Conservation (phyloP, 192 early-diverging fungal species). For the Entomortierella beljakovae region DNA sequence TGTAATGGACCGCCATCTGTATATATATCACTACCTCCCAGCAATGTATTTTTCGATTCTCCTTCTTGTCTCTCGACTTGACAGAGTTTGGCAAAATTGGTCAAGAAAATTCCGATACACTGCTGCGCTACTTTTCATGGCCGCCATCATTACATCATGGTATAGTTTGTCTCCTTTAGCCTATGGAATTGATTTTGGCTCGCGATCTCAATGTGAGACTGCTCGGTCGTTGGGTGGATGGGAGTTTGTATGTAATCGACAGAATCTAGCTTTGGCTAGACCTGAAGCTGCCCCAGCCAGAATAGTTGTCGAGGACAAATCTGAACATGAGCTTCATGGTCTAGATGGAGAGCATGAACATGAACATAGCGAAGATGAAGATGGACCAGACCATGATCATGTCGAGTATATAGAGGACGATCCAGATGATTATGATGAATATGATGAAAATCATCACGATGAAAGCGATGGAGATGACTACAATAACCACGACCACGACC, state of each 20-base stretch:
- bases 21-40: constrained; percentile 94
- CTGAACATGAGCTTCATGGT: constrained; percentile 22
- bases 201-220: constrained; percentile 70
- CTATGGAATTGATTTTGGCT: constrained; percentile 84
- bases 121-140: constrained; percentile 61
- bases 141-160: constrained; percentile 72
- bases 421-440: no score
- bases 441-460: no score
- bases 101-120: constrained; percentile 56
- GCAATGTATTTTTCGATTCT: constrained; percentile 90
- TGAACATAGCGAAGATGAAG: no score
- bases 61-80: constrained; percentile 74
- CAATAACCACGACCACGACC: no score
- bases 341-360: not conserved
- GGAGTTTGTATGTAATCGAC: constrained; percentile 80
- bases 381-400: no score
- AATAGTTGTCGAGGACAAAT: constrained; percentile 4
- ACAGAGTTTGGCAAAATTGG: constrained; percentile 67
- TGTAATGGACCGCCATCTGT: constrained; percentile 88
- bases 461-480: no score
- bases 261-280: constrained; percentile 12
- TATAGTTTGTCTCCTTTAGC: constrained; percentile 79
- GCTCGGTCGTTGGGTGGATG: constrained; percentile 84
- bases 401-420: no score
- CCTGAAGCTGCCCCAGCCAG: constrained; percentile 2